Evolutionary conservation across 345 rosid genomes (phyloP).

Genomic region (Syzygium aqueum): DNA sequence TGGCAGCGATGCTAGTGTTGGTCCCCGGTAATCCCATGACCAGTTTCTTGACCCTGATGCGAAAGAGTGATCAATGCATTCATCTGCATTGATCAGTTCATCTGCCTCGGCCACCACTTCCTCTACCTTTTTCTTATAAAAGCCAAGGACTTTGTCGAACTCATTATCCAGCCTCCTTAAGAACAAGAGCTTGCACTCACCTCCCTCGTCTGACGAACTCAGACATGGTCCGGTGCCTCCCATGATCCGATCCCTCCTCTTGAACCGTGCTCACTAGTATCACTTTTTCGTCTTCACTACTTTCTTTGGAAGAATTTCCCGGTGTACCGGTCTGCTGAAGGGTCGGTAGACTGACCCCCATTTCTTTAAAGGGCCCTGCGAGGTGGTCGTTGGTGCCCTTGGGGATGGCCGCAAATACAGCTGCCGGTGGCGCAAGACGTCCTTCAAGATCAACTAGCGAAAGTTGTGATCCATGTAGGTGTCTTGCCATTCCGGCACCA

Average conservation of each 20-base stretch:
- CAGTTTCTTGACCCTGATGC: constrained; percentile 33
- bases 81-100: constrained; percentile 47
- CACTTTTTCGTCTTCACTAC: constrained; percentile 48
- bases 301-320: not conserved
- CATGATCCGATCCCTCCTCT: constrained; percentile 17
- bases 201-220: constrained; percentile 29
- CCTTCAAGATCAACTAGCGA: constrained; percentile 26
- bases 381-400: constrained; percentile 8
- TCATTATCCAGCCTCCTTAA: constrained; percentile 55
- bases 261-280: constrained; percentile 25
- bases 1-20: not conserved
- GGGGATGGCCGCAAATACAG: not conserved
- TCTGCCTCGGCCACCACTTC: constrained; percentile 40
- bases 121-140: constrained; percentile 40
- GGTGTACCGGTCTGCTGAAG: constrained; percentile 30
- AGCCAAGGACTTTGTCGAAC: constrained; percentile 48
- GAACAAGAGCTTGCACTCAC: constrained; percentile 33
- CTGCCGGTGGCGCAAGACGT: constrained; percentile 21
- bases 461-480: constrained; percentile 57
- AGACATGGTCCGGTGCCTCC: constrained; percentile 29
- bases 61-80: constrained; percentile 49
- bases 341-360: constrained; percentile 20
- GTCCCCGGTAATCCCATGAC: not conserved
- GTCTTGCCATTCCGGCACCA: constrained; percentile 60
- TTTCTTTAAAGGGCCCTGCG: constrained; percentile 7